Evolutionary conservation across 768 basidiomycete genomes (phyloP).

Genomic region (Calocybe indica): DNA sequence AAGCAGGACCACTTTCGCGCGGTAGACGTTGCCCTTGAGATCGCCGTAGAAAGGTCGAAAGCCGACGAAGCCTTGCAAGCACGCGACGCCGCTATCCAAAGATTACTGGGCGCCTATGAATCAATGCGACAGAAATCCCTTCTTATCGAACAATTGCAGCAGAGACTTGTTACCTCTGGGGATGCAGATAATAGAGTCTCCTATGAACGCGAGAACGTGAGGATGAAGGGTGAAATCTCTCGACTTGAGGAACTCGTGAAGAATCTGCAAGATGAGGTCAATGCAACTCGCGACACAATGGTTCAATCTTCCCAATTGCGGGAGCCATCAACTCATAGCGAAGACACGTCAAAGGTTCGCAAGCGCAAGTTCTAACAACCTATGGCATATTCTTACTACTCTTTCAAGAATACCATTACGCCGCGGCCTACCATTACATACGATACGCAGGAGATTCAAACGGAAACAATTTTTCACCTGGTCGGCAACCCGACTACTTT

Average conservation of each 20-base stretch:
- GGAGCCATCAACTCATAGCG: conserved; percentile 34
- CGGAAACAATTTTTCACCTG: too few species aligned
- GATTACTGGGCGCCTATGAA: conserved; percentile 52
- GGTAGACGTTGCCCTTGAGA: conserved; percentile 49
- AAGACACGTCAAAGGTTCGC: conserved; percentile 26
- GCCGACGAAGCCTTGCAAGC: conserved; percentile 55
- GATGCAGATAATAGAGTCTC: too few species aligned
- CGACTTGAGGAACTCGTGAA: conserved; percentile 31
- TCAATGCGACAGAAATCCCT: conserved; percentile 58
- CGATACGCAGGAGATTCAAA: too few species aligned
- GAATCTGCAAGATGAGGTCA: conserved; percentile 30
- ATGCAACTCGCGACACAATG: conserved; percentile 21
- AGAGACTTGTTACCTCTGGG: conserved; percentile 15
- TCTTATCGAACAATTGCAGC: conserved; percentile 40
- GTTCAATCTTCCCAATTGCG: conserved; percentile 13
- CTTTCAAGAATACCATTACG: too few species aligned
- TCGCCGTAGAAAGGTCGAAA: conserved; percentile 46
- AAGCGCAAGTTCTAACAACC: background rate
- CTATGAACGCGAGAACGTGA: conserved; percentile 20
- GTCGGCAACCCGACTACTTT: too few species aligned
- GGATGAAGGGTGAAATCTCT: conserved; percentile 30
- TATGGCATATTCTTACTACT: background rate
- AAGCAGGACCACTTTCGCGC: conserved; percentile 38
- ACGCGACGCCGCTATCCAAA: conserved; percentile 55
- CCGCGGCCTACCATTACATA: too few species aligned